phyloP scores from a whole-genome alignment of 352 stramenopile genomes.

The Phytophthora lateralis region DNA sequence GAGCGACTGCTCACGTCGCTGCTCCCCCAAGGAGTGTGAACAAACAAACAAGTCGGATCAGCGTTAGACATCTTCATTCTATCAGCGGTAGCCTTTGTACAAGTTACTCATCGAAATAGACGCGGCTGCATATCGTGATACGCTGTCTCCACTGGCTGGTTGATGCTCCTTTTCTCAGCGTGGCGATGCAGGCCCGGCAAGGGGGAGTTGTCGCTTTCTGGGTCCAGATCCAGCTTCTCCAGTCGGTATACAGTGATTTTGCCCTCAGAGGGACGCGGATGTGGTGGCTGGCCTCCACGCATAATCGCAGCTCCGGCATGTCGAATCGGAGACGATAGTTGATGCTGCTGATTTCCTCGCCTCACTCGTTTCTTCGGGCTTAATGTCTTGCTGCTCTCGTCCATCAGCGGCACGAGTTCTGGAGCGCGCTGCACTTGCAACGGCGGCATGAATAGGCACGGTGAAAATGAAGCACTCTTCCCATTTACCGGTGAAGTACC shows the following conservation, averaged over 20 bases:
- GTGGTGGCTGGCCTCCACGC: slow-evolving; percentile 6
- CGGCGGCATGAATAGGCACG: slow-evolving; percentile 38
- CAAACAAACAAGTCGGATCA: slow-evolving; percentile 16
- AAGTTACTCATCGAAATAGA: slow-evolving; percentile 46
- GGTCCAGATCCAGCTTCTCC: slow-evolving; percentile 30
- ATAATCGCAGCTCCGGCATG: slow-evolving; percentile 26
- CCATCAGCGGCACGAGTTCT: slow-evolving; percentile 2
- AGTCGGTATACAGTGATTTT: slow-evolving; percentile 42
- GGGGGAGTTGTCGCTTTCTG: slow-evolving; percentile 9
- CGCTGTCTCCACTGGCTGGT: slow-evolving; percentile 14
- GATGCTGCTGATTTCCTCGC: slow-evolving; percentile 17
- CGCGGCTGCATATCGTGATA: slow-evolving; percentile 44
- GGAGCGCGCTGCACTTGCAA: slow-evolving; percentile 15
- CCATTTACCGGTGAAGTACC: background rate
- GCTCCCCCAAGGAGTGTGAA: slow-evolving; percentile 35
- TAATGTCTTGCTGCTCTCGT: slow-evolving; percentile 5
- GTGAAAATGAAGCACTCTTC: slow-evolving; percentile 14
- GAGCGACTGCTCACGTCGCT: slow-evolving; percentile 52
- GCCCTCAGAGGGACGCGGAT: slow-evolving; percentile 20
- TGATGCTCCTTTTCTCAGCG: slow-evolving; percentile 16
- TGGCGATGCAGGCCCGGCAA: slow-evolving; percentile 13
- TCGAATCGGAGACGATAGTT: slow-evolving; percentile 26
- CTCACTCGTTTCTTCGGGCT: slow-evolving; percentile 10
- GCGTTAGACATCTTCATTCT: slow-evolving; percentile 32
- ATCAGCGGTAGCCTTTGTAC: slow-evolving; percentile 22